Evolutionary conservation across 192 early-diverging fungal species (phyloP).

Genomic region (Borealophlyctis nickersoniae): DNA sequence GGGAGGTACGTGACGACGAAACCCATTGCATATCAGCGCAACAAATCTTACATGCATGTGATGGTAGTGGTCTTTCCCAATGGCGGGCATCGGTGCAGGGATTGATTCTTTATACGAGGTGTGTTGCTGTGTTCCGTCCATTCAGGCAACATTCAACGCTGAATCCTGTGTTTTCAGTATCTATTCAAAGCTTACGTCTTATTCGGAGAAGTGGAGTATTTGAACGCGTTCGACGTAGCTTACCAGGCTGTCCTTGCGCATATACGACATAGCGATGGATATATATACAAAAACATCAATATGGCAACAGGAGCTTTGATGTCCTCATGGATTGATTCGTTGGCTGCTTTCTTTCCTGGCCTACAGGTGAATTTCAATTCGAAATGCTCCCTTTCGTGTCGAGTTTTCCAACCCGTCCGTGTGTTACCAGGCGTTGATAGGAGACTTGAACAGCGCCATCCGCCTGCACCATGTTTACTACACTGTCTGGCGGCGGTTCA

Average conservation of each 20-base stretch:
- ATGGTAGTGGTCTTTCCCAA: slow-evolving; percentile 64
- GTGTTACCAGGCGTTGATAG: slow-evolving; percentile 63
- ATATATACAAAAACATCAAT: slow-evolving; percentile 84
- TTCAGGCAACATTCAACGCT: not conserved
- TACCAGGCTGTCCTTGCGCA: slow-evolving; percentile 67
- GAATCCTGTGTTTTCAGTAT: slow-evolving; percentile 56
- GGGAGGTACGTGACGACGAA: slow-evolving; percentile 25
- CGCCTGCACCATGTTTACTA: slow-evolving; percentile 78
- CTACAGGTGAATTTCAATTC: slow-evolving; percentile 62
- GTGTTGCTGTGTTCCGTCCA: not conserved
- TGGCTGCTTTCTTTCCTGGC: slow-evolving; percentile 90
- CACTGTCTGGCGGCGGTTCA: slow-evolving; percentile 83
- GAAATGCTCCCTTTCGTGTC: not conserved
- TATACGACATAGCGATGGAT: slow-evolving; percentile 66
- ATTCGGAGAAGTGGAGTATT: slow-evolving; percentile 79
- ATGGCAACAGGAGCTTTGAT: slow-evolving; percentile 65
- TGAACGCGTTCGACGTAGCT: slow-evolving; percentile 69
- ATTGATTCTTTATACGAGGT: slow-evolving; percentile 83
- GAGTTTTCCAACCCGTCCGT: not conserved
- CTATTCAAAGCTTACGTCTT: slow-evolving; percentile 83
- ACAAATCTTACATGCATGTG: slow-evolving; percentile 4
- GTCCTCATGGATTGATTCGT: slow-evolving; percentile 79
- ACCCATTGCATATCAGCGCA: not conserved
- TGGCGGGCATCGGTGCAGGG: slow-evolving; percentile 82
- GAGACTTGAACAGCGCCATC: slow-evolving; percentile 82